A percentile compares a stretch with the other conserved stretches of the same genome.
Conservation (phyloP, 345 rosid genomes). For the Balakata baccata region DNA sequence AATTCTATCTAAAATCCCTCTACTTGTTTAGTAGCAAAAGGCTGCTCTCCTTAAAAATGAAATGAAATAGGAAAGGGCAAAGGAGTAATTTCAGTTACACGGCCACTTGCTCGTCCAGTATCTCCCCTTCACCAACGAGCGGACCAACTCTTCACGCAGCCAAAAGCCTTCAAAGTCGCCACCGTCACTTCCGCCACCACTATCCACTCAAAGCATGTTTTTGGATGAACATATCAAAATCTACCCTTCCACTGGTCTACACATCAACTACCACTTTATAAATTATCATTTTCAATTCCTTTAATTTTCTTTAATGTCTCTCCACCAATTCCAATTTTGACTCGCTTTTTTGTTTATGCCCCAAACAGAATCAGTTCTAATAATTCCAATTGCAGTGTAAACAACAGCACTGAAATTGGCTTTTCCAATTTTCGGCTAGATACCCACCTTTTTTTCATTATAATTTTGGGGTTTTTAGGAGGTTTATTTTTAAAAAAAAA, state of each 20-base stretch:
- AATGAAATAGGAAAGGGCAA: neutral
- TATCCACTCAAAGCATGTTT: neutral
- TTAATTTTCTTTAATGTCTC: neutral
- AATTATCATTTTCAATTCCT: neutral
- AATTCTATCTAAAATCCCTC: too few relatives aligned
- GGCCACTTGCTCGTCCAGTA: slow-evolving; percentile 3
- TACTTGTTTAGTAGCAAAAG: too few relatives aligned
- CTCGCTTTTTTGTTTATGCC: neutral
- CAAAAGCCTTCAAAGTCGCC: neutral
- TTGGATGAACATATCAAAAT: neutral
- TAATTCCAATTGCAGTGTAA: neutral
- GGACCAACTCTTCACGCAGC: neutral
- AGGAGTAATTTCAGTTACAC: neutral
- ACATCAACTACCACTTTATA: neutral
- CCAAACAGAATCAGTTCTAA: neutral
- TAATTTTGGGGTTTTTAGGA: neutral
- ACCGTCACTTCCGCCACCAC: neutral
- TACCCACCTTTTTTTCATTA: neutral
- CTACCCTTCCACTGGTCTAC: neutral
- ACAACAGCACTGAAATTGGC: neutral
- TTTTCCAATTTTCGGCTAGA: too few relatives aligned
- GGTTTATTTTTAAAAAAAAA: too few relatives aligned
- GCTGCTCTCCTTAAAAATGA: too few relatives aligned
- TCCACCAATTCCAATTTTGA: neutral
- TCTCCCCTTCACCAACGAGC: neutral